Conservation (phyloP, 2,329 filamentous ascomycete species). For the Helminthosporium solani region DNA sequence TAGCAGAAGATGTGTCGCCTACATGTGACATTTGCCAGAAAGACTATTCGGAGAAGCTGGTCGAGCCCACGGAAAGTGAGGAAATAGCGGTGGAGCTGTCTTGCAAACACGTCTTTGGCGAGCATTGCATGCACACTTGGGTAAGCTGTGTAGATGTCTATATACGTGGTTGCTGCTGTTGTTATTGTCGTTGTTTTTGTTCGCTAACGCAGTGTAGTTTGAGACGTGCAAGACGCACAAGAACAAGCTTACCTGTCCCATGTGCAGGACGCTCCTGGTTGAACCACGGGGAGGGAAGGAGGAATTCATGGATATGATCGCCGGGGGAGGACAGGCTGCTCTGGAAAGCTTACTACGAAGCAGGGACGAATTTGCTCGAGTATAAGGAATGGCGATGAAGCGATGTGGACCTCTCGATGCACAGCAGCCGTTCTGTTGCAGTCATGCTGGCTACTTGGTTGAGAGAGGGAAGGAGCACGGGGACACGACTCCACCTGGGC, state of each 20-base stretch:
- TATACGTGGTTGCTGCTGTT: not conserved
- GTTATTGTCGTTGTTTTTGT: not conserved
- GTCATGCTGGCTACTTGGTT: no score
- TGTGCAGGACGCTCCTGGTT: constrained; percentile 38
- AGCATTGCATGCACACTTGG: constrained; percentile 40
- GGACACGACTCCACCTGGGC: not conserved
- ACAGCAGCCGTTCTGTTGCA: no score
- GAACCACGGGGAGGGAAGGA: constrained; percentile 13
- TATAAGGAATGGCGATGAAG: not conserved
- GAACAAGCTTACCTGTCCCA: constrained; percentile 41
- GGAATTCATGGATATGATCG: not conserved
- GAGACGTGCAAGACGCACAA: constrained; percentile 39
- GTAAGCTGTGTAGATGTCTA: constrained; percentile 11
- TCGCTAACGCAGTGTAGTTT: constrained; percentile 17
- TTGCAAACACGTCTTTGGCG: constrained; percentile 40
- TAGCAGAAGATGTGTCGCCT: constrained; percentile 25
- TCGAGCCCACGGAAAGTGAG: constrained; percentile 30
- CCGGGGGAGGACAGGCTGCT: constrained; percentile 7
- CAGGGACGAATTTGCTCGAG: not conserved
- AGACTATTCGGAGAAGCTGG: constrained; percentile 32
- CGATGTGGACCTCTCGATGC: no score
- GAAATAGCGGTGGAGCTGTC: constrained; percentile 38
- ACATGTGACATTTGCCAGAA: constrained; percentile 41
- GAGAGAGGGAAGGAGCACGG: not conserved
- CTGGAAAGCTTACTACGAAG: not conserved